Evolutionary conservation across 176 grass and related monocot species (phyloP).

Genomic region (Bolboschoenus planiculmis): DNA sequence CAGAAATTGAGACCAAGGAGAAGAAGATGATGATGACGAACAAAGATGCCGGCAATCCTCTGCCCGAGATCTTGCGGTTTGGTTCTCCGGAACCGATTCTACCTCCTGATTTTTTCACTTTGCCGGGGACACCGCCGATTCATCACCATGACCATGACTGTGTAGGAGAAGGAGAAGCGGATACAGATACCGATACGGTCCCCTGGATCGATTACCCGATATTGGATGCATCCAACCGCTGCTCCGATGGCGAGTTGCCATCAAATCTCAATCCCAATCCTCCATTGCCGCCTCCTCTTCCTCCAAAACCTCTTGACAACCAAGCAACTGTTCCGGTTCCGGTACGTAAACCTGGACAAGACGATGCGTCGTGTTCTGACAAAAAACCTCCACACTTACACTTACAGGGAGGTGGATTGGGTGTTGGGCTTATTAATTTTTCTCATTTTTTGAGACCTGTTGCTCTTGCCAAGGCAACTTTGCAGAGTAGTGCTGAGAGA

Average conservation of each 20-base stretch:
- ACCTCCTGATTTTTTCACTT: neutral
- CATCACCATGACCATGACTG: neutral
- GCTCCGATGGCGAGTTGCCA: constrained; percentile 4
- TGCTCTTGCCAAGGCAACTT: constrained; percentile 9
- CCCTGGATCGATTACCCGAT: constrained; percentile 30
- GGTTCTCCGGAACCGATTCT: neutral
- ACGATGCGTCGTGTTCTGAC: neutral
- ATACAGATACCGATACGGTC: neutral
- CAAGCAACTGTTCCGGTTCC: neutral
- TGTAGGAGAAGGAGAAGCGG: neutral
- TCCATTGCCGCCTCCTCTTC: neutral
- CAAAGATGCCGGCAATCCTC: neutral
- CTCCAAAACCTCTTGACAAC: neutral
- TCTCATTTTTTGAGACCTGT: constrained; percentile 33
- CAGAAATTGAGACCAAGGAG: neutral
- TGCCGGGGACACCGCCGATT: neutral
- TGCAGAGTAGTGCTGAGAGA: constrained; percentile 18
- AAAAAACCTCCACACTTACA: neutral
- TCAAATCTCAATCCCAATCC: constrained; percentile 12
- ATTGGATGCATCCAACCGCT: constrained; percentile 16
- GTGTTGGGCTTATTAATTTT: constrained; percentile 19
- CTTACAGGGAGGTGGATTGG: neutral
- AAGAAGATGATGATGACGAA: neutral
- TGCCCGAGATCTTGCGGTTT: neutral
- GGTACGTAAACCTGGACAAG: neutral